phyloP scores from a whole-genome alignment of 169 alveolate genomes.

The Eimeria necatrix region DNA sequence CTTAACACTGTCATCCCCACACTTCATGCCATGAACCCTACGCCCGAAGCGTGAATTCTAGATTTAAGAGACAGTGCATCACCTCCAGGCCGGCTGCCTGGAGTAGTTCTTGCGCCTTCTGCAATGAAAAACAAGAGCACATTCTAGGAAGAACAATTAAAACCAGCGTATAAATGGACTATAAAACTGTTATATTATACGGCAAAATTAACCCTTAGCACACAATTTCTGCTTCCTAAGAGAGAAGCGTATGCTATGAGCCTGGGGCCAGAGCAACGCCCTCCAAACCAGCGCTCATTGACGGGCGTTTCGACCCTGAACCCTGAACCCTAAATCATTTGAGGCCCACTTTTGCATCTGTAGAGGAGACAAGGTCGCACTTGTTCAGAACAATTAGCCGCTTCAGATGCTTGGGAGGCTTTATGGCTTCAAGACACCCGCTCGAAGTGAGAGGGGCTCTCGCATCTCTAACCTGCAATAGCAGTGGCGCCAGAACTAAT shows the following conservation, averaged over 20 bases:
- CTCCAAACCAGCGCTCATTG: no score
- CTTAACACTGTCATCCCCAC: no score
- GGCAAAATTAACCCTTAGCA: no score
- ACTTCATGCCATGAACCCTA: not conserved
- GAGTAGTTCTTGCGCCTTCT: conserved; percentile 6
- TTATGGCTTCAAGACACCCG: conserved; percentile 21
- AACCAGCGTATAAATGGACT: no score
- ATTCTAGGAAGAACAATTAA: no score
- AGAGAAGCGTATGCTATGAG: no score
- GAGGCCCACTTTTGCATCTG: conserved; percentile 26
- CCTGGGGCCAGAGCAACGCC: no score
- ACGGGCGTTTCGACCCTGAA: not conserved
- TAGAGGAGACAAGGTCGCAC: conserved; percentile 82
- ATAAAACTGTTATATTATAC: no score
- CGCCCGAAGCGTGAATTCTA: not conserved
- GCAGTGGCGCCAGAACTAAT: not conserved
- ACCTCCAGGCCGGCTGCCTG: conserved; percentile 40
- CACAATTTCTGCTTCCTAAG: no score
- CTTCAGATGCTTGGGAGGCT: not conserved
- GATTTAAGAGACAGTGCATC: not conserved
- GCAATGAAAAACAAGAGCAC: not conserved
- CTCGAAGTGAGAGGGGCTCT: conserved; percentile 85
- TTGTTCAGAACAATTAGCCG: conserved; percentile 84
- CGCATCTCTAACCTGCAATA: conserved; percentile 85
- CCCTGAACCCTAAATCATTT: not conserved